Conservation (phyloP, 179 eudicot genomes). For the Drosera spatulata region DNA sequence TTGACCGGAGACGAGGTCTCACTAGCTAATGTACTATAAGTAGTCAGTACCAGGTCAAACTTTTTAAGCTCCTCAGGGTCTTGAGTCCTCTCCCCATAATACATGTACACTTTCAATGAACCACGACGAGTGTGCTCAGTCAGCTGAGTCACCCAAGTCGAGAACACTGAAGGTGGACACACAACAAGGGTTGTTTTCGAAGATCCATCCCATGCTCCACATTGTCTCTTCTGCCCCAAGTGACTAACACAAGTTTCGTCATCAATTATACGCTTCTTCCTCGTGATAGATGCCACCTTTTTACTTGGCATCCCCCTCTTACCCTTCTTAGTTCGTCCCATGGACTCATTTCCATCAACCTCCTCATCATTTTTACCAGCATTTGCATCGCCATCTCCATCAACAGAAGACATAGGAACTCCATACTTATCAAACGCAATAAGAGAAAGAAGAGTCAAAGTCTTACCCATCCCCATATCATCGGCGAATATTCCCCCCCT, state of each 20-base stretch:
- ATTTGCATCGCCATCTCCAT: slow-evolving; percentile 6
- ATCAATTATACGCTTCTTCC: slow-evolving; percentile 45
- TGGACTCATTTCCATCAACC: slow-evolving; percentile 9
- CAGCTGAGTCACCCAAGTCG: slow-evolving; percentile 77
- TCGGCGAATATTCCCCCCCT: slow-evolving; percentile 94
- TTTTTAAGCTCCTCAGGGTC: slow-evolving; percentile 57
- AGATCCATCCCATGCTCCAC: background rate
- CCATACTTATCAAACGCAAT: slow-evolving; percentile 59
- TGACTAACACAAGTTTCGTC: slow-evolving; percentile 1
- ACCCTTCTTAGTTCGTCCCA: slow-evolving; percentile 18
- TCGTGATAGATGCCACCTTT: slow-evolving; percentile 16
- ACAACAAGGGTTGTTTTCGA: slow-evolving; percentile 59
- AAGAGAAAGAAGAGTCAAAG: slow-evolving; percentile 76
- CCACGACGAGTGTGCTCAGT: slow-evolving; percentile 53
- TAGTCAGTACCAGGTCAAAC: slow-evolving; percentile 71
- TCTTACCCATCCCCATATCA: slow-evolving; percentile 97
- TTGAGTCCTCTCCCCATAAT: slow-evolving; percentile 66
- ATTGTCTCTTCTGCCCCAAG: slow-evolving; percentile 10
- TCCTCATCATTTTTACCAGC: slow-evolving; percentile 12
- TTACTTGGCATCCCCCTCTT: slow-evolving; percentile 38
- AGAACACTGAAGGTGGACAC: slow-evolving; percentile 77
- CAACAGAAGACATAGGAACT: slow-evolving; percentile 1
- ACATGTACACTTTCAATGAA: slow-evolving; percentile 55
- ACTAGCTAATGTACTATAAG: slow-evolving; percentile 54
- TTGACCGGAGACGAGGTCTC: slow-evolving; percentile 57